Conservation (phyloP, 2,329 filamentous ascomycete species). For the Fusarium sambucinum region DNA sequence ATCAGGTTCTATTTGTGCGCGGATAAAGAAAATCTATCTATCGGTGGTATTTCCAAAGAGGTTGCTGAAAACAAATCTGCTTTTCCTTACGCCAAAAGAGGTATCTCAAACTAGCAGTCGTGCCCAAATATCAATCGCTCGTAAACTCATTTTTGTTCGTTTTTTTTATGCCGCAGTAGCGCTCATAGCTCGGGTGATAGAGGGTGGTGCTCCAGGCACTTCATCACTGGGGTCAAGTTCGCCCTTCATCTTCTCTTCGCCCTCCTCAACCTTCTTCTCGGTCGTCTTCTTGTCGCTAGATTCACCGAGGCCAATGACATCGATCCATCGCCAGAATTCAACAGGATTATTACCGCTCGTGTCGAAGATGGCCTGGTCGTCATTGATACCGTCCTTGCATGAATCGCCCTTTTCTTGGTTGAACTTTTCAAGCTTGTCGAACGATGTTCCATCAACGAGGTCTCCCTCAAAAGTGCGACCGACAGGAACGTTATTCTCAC, state of each 20-base stretch:
- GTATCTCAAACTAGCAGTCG: conserved; percentile 27
- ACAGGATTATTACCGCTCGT: conserved; percentile 56
- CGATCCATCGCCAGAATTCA: conserved; percentile 65
- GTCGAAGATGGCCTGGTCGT: conserved; percentile 66
- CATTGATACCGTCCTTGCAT: conserved; percentile 55
- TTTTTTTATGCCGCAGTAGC: conserved; percentile 40
- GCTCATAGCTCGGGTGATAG: conserved; percentile 14
- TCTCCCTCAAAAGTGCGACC: conserved; percentile 63
- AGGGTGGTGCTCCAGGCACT: conserved; percentile 7
- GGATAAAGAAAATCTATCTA: conserved; percentile 8
- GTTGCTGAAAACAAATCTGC: not conserved
- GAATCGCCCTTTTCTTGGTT: conserved; percentile 28
- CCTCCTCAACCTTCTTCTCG: conserved; percentile 52
- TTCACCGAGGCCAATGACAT: conserved; percentile 63
- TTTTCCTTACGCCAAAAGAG: conserved; percentile 35
- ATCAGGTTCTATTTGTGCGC: conserved; percentile 10
- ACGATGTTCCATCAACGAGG: conserved; percentile 61
- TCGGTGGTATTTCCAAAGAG: not conserved
- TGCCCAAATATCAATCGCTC: conserved; percentile 32
- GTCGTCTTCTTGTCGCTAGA: conserved; percentile 48
- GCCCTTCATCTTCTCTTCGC: conserved; percentile 53
- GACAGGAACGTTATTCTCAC: conserved; percentile 63
- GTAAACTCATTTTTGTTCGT: conserved; percentile 23
- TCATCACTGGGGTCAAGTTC: conserved; percentile 54
- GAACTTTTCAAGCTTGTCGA: conserved; percentile 52